Evolutionary conservation across 2,329 filamentous ascomycete genomes (phyloP).

Genomic region (Cladorrhinum sp.): DNA sequence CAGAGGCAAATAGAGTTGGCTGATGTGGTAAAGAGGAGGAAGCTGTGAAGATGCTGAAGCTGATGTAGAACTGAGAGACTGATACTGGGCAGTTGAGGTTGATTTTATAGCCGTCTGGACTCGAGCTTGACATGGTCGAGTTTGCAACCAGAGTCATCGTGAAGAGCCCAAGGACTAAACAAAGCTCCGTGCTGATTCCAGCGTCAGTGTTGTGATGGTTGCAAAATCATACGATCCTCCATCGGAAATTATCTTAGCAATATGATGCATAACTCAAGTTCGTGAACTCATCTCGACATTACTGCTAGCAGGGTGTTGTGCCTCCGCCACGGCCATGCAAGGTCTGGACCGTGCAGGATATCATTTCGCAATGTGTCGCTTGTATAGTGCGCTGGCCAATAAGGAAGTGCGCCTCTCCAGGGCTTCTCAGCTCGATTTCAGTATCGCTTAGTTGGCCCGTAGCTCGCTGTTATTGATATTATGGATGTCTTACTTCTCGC

Average conservation of each 20-base stretch:
- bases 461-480: background rate
- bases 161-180: background rate
- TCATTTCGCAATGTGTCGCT: background rate
- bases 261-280: background rate
- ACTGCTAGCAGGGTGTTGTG: no score
- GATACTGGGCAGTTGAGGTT: background rate
- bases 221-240: background rate
- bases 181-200: background rate
- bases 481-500: constrained; percentile 1
- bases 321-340: background rate
- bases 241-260: background rate
- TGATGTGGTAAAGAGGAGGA: background rate
- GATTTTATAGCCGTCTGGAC: constrained; percentile 6
- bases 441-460: no score
- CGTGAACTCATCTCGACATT: no score
- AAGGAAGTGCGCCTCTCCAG: background rate
- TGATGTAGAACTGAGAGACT: background rate
- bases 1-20: background rate
- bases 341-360: background rate
- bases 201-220: background rate
- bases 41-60: constrained; percentile 1
- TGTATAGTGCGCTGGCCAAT: constrained; percentile 1
- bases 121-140: background rate
- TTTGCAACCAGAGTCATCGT: background rate
- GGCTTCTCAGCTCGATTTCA: background rate